Conservation (phyloP, 2,329 filamentous ascomycete species). For the Epichloe sylvatica region DNA sequence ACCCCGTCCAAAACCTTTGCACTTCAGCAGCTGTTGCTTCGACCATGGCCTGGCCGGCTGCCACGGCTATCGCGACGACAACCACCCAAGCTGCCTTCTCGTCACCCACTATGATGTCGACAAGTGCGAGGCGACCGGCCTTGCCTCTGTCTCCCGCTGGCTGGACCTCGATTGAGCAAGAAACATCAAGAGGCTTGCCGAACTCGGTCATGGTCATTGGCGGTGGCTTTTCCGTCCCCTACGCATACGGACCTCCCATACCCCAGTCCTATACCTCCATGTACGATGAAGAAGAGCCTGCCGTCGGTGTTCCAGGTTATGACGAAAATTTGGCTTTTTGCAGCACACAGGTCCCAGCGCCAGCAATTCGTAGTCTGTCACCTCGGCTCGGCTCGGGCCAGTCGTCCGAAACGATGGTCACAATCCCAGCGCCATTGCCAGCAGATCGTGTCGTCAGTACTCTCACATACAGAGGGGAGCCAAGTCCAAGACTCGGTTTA, state of each 20-base stretch:
- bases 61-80: slow-evolving; percentile 29
- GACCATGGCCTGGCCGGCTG: slow-evolving; percentile 20
- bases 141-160: slow-evolving; percentile 14
- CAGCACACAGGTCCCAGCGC: slow-evolving; percentile 22
- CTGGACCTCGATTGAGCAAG: slow-evolving; percentile 21
- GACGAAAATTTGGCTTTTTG: slow-evolving; percentile 19
- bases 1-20: slow-evolving; percentile 8
- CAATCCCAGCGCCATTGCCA: slow-evolving; percentile 26
- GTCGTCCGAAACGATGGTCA: slow-evolving; percentile 36
- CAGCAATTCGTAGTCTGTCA: slow-evolving; percentile 35
- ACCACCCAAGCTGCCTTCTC: slow-evolving; percentile 35
- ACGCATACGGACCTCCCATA: slow-evolving; percentile 16
- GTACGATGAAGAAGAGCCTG: slow-evolving; percentile 19
- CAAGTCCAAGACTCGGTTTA: slow-evolving; percentile 25
- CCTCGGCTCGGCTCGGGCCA: slow-evolving; percentile 32
- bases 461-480: slow-evolving; percentile 26
- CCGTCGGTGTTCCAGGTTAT: slow-evolving; percentile 22
- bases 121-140: slow-evolving; percentile 17
- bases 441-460: slow-evolving; percentile 19
- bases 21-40: slow-evolving; percentile 11
- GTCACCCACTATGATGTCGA: slow-evolving; percentile 18
- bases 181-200: slow-evolving; percentile 8
- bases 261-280: slow-evolving; percentile 20
- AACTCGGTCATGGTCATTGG: slow-evolving; percentile 11
- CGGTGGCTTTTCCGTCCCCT: slow-evolving; percentile 15